These are phyloP conservation scores for Boletus rubroflammeus DNA, from an alignment of 768 basidiomycete species.

Conservation along the genomic window DNA sequence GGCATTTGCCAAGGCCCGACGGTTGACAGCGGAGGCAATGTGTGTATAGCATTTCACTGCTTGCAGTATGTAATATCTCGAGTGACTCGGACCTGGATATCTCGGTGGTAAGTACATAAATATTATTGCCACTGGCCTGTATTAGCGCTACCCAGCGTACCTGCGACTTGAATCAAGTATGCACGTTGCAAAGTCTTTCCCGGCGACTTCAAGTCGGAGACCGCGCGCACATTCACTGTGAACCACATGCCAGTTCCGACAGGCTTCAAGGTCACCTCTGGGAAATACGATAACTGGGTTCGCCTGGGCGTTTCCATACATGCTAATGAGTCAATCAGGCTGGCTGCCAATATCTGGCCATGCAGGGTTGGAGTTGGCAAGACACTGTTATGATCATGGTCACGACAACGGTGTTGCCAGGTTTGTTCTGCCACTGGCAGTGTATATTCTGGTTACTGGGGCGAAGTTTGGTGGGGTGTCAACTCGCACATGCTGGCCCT, in stretches of 20 bases:
- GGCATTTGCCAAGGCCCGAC: not conserved
- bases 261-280: not conserved
- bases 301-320: too few species aligned
- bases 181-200: not conserved
- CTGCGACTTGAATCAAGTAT: not conserved
- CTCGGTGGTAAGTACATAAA: too few species aligned
- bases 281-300: too few species aligned
- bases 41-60: not conserved
- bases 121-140: not conserved
- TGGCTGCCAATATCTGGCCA: not conserved
- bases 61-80: not conserved
- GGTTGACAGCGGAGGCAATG: conserved; percentile 4
- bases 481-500: not conserved
- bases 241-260: not conserved
- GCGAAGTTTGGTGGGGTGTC: not conserved
- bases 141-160: not conserved
- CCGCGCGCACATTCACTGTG: not conserved
- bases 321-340: too few species aligned
- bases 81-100: not conserved
- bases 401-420: not conserved
- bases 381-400: not conserved
- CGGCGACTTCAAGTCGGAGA: not conserved
- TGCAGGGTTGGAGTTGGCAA: not conserved
- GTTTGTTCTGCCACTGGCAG: too few species aligned
- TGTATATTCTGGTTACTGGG: not conserved